Evolutionary conservation across 2,329 filamentous ascomycete species (phyloP).

Genomic region (Dactylellina parvicollis): DNA sequence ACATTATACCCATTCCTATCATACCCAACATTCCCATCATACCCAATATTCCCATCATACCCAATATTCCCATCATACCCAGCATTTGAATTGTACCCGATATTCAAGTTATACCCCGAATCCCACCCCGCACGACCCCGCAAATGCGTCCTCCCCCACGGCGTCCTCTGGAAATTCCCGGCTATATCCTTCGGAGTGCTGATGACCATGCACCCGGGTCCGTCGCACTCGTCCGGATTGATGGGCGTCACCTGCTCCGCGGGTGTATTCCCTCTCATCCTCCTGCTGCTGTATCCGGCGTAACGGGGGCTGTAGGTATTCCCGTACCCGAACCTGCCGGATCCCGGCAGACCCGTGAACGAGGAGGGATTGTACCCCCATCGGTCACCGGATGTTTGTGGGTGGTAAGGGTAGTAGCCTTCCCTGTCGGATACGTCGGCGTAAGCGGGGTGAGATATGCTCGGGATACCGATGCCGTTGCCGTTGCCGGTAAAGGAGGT

Average conservation of each 20-base stretch:
- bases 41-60: not conserved
- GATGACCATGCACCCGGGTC: slow-evolving; percentile 22
- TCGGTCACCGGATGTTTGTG: not conserved
- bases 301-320: too few species aligned
- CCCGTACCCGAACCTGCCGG: too few species aligned
- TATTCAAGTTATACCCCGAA: too few species aligned
- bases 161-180: not conserved
- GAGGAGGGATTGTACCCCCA: slow-evolving; percentile 11
- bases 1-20: not conserved
- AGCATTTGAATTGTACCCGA: too few species aligned
- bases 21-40: not conserved
- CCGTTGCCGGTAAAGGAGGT: not conserved
- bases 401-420: slow-evolving; percentile 20
- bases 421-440: not conserved
- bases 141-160: slow-evolving; percentile 11
- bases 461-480: slow-evolving; percentile 14
- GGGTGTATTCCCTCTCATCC: not conserved
- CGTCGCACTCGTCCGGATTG: slow-evolving; percentile 42
- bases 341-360: too few species aligned
- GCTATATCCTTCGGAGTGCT: slow-evolving; percentile 18
- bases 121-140: too few species aligned
- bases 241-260: not conserved
- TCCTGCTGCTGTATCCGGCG: not conserved
- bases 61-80: slow-evolving; percentile 6
- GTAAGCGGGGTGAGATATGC: too few species aligned